Evolutionary conservation across 352 stramenopile species (phyloP).

Genomic region (Phytophthora pseudosyringae): DNA sequence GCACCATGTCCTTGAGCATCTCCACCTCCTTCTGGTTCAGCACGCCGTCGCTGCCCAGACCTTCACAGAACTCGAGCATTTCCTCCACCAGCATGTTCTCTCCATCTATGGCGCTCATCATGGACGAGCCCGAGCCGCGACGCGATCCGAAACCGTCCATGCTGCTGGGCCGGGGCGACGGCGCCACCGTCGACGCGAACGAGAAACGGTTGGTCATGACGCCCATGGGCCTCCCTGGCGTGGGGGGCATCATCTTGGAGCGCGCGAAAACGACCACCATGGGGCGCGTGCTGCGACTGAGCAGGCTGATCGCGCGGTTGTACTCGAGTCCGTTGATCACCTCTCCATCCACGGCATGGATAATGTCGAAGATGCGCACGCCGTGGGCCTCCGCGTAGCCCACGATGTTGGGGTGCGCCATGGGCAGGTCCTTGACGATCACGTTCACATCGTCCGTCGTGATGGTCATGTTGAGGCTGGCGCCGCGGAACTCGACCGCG

Average conservation of each 20-base stretch:
- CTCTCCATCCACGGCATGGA: constrained; percentile 82
- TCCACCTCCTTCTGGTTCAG: constrained; percentile 72
- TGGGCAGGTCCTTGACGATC: constrained; percentile 85
- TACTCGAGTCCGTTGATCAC: constrained; percentile 84
- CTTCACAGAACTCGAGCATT: constrained; percentile 89
- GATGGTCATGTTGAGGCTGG: constrained; percentile 89
- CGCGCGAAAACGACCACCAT: constrained; percentile 86
- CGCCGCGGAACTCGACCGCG: constrained; percentile 79
- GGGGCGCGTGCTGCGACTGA: constrained; percentile 66
- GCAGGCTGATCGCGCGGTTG: constrained; percentile 78
- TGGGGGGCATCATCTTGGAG: constrained; percentile 66
- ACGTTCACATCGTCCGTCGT: constrained; percentile 87
- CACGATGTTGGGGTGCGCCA: constrained; percentile 84
- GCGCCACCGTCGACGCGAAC: constrained; percentile 73
- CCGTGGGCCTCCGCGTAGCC: constrained; percentile 84
- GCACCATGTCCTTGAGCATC: constrained; percentile 81
- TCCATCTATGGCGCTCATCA: constrained; percentile 56
- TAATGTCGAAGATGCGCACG: constrained; percentile 79
- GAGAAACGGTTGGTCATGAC: constrained; percentile 72
- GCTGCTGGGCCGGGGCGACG: constrained; percentile 53
- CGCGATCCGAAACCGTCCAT: constrained; percentile 43
- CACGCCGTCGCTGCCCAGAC: constrained; percentile 54
- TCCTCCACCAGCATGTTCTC: constrained; percentile 79
- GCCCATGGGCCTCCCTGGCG: constrained; percentile 56
- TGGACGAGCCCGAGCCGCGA: constrained; percentile 51